Base-by-base conservation (phyloP, 495 filamentous ascomycete species). In the Xylaria venustula region DNA sequence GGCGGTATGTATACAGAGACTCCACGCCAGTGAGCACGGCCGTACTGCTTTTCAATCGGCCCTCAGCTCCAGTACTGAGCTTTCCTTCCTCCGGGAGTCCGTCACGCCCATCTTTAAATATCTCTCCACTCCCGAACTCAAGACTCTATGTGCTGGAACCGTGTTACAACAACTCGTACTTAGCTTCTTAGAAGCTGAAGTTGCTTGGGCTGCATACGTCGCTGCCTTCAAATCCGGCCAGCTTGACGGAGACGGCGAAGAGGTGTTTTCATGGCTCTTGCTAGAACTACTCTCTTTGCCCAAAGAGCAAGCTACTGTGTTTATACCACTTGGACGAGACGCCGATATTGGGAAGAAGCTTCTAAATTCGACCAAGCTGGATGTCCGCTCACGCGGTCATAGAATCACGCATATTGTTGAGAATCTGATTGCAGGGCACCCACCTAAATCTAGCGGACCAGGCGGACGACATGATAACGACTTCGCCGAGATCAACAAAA, bases 391-490 rank as follows among this genome's bases (percentile, higher is more conserved):
- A 28, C 47, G 47, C 3, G 47, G 17, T 23, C 47, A 50, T 28
- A 50, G 47, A 28, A 50, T 50, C 25, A 25, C 19, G 19, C 47
- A 50, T 25, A 50, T 50, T 28, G 15, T 15, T 25, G 47, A 50
- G 26, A 50, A 50, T 15, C 25, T 50, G 23, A 23, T 28, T 9
- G 47, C 47, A 23, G 47, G 47, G 23, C 7, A 28, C 26, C 6
- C 47, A 15, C 5, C 17, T 15, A 17, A 28, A 50, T 28, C 47
- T 7, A 28, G 47, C 47, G 47, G 47, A 28, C 54, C 88, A 3
- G 90, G 90, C 2, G 90, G 90, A 0, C 82, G 90, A 0, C 90
- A 95, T 65, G 88, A 95, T 65, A 93, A 95, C 66, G 90, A 93
- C 65, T 81, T 79, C 65, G 73, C 59, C 0, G 81, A 89, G 56